Conservation (phyloP, 2,329 filamentous ascomycete species). For the Cryphonectria carpinicola region DNA sequence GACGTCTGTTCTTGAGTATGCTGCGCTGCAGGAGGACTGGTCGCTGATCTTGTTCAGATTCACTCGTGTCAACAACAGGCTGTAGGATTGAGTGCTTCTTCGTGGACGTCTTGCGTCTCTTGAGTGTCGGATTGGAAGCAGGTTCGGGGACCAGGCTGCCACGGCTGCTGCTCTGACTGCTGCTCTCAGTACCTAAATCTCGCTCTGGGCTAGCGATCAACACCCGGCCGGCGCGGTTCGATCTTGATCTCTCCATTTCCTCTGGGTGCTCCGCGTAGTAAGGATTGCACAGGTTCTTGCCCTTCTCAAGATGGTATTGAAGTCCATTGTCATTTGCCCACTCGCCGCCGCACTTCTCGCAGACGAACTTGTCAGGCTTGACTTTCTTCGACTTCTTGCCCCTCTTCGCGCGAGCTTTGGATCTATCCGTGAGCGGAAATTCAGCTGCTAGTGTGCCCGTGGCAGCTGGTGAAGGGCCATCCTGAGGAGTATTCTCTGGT, state of each 20-base stretch:
- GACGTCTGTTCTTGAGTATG: constrained; percentile 10
- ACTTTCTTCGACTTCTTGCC: constrained; percentile 9
- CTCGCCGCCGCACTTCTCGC: constrained; percentile 55
- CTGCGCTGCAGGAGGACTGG: constrained; percentile 25
- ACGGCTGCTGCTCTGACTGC: constrained; percentile 4
- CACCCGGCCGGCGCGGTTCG: constrained; percentile 7
- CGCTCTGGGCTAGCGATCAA: constrained; percentile 12
- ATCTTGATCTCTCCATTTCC: constrained; percentile 29
- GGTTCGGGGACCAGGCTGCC: constrained; percentile 10
- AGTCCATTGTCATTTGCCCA: constrained; percentile 64
- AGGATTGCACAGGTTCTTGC: constrained; percentile 58
- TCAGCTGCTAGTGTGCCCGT: not conserved
- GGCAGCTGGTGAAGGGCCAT: not conserved
- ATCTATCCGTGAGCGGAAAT: no score
- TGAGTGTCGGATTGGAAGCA: not conserved
- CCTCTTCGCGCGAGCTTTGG: constrained; percentile 1
- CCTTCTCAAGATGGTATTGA: constrained; percentile 62
- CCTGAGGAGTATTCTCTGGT: not conserved
- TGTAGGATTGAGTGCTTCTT: constrained; percentile 2
- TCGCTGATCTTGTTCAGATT: constrained; percentile 11
- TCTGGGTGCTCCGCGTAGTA: constrained; percentile 40
- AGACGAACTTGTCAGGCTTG: constrained; percentile 35
- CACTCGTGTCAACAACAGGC: not conserved
- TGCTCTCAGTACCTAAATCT: constrained; percentile 1
- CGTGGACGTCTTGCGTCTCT: not conserved